Percentiles rank a stretch among this genome's conserved stretches.
phyloP scores from a whole-genome alignment of 1,139 yeast genomes.

The Pichia inconspicua region DNA sequence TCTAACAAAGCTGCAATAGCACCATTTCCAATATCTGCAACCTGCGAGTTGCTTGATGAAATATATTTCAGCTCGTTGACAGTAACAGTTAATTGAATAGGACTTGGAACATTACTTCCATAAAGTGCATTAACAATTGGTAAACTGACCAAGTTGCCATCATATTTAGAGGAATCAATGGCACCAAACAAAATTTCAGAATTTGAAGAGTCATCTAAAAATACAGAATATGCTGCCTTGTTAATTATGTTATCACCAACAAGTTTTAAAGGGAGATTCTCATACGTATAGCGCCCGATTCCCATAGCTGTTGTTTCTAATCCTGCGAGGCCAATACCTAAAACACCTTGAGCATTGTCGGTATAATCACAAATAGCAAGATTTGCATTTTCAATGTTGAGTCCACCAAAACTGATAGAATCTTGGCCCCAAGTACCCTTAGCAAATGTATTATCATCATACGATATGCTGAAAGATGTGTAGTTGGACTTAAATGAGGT shows the following conservation, averaged over 20 bases:
- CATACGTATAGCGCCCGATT: conserved; percentile 30
- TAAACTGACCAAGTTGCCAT: conserved; percentile 39
- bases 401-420: conserved; percentile 35
- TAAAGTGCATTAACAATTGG: conserved; percentile 36
- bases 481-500: conserved; percentile 39
- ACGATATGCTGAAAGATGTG: conserved; percentile 43
- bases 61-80: conserved; percentile 25
- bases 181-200: conserved; percentile 53
- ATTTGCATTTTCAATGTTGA: conserved; percentile 38
- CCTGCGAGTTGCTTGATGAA: conserved; percentile 1
- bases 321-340: conserved; percentile 54
- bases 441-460: conserved; percentile 60
- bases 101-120: conserved; percentile 23
- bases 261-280: conserved; percentile 53
- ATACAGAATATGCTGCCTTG: conserved; percentile 48
- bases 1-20: conserved; percentile 47
- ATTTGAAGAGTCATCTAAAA: conserved; percentile 33
- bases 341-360: conserved; percentile 48
- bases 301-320: conserved; percentile 35
- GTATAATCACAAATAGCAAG: conserved; percentile 53
- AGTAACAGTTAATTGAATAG: conserved; percentile 40
- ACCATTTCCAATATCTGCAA: conserved; percentile 31
- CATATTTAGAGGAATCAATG: conserved; percentile 45
- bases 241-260: conserved; percentile 45
- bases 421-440: conserved; percentile 63